Percentiles rank a stretch among this genome's conserved stretches.
phyloP scores from a whole-genome alignment of 108 stramenopile species.

The Bacterosira constricta region DNA sequence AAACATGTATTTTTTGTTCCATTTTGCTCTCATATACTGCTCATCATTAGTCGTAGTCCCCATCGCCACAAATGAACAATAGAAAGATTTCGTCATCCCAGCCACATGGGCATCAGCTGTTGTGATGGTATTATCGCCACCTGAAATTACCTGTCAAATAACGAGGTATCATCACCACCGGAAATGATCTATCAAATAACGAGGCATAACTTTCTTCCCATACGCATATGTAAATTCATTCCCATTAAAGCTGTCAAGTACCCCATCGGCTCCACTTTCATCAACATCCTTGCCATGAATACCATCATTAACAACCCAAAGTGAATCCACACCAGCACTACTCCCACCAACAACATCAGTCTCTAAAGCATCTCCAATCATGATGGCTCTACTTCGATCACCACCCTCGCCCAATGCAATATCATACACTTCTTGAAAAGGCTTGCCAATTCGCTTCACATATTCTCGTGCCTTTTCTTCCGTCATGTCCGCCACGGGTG shows the following conservation, averaged over 20 bases:
- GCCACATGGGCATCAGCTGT: not conserved
- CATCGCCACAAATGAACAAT: no score
- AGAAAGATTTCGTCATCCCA: no score
- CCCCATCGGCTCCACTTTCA: slow-evolving; percentile 34
- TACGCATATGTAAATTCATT: slow-evolving; percentile 40
- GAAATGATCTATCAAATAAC: slow-evolving; percentile 39
- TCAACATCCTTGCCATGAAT: slow-evolving; percentile 62
- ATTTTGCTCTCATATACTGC: no score
- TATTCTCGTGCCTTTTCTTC: slow-evolving; percentile 27
- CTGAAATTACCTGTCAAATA: slow-evolving; percentile 42
- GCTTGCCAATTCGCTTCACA: slow-evolving; percentile 81
- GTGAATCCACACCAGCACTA: slow-evolving; percentile 44
- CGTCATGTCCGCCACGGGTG: slow-evolving; percentile 37
- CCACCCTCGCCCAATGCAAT: slow-evolving; percentile 48
- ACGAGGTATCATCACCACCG: slow-evolving; percentile 39
- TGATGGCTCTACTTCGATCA: slow-evolving; percentile 47
- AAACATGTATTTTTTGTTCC: no score
- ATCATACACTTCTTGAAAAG: slow-evolving; percentile 77
- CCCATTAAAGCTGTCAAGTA: slow-evolving; percentile 62
- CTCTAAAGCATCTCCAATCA: slow-evolving; percentile 89
- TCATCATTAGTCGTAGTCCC: no score
- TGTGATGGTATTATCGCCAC: slow-evolving; percentile 14
- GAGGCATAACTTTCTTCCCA: slow-evolving; percentile 25
- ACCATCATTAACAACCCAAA: slow-evolving; percentile 80
- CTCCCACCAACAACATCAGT: slow-evolving; percentile 78